A percentile compares a stretch with the other conserved stretches of the same genome.
phyloP scores from a whole-genome alignment of 257 asterid species.

The Eucommia ulmoides region DNA sequence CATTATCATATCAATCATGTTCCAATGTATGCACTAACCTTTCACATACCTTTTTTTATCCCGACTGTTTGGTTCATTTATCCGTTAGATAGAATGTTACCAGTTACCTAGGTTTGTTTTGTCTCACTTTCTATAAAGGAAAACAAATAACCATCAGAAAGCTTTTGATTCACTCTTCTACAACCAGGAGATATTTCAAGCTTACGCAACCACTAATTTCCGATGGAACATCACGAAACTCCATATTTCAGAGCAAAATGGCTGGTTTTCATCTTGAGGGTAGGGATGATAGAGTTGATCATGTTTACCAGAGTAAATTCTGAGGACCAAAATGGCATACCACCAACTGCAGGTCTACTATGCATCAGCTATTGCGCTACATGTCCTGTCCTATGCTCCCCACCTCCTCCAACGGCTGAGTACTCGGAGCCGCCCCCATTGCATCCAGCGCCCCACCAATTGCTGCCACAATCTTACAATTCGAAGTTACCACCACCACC shows the following conservation, averaged over 20 bases:
- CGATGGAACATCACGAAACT: constrained; percentile 14
- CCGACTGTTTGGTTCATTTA: too few species aligned
- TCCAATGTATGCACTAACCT: too few species aligned
- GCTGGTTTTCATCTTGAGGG: constrained; percentile 11
- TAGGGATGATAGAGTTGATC: constrained; percentile 3
- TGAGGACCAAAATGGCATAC: constrained; percentile 13
- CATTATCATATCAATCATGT: too few species aligned
- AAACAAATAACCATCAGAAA: neutral
- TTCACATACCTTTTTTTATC: too few species aligned
- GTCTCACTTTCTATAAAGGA: neutral
- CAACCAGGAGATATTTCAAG: too few species aligned
- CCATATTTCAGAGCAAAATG: constrained; percentile 13
- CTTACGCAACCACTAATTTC: constrained; percentile 4
- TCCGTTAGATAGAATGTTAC: too few species aligned
- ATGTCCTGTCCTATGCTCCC: constrained; percentile 68
- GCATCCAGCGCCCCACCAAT: constrained; percentile 2
- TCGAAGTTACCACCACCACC: constrained; percentile 8
- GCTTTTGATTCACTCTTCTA: too few species aligned
- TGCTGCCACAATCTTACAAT: neutral
- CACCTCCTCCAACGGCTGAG: constrained; percentile 34
- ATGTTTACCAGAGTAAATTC: constrained; percentile 16
- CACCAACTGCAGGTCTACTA: constrained; percentile 25
- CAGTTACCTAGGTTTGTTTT: neutral
- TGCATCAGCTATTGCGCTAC: constrained; percentile 65
- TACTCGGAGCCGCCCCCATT: constrained; percentile 11